Base-by-base conservation (phyloP, 2,329 filamentous ascomycete species). In the Monosporascus sp. region DNA sequence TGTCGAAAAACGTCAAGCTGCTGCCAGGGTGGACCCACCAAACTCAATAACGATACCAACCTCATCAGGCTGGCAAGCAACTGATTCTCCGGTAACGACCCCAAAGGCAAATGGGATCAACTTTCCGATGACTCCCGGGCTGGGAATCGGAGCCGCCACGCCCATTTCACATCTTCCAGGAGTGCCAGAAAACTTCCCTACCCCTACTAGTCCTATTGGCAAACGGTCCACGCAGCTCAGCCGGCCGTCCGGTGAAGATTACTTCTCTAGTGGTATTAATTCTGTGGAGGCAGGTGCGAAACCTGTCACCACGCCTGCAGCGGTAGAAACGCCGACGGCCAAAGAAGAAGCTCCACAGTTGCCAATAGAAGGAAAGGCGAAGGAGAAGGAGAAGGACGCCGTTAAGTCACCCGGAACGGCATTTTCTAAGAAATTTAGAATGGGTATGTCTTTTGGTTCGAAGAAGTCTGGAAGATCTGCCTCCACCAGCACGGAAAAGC, bases 391-490 rank as follows among this genome's bases (percentile, higher is more conserved):
- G 5, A 77, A 74, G 53, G 72, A 77, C 0, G 85, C 77, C 52
- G 72, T 76, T 14, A 88, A 89, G 61, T 73, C 76, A 2, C 74
- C 75, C 5, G 74, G 77, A 52, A 85, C 81, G 2, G 75, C 90
- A 6, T 68, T 68, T 51, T 57, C 64, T 48, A 68, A 68, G 57
- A 68, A 67, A 53, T 68, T 68, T 35, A 60, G 64, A 45, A 68
- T 68, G 60, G 65, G 64, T 14, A 68, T 68, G 66, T 84, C 86
- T 1, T 91, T 93, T 64, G 85, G 87, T 60, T 87, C 86, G 63
- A 97, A 95, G 75, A 96, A 96, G 70, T 77, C 93, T 15, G 84
- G 84, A 14, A 82, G 90, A 17, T 86, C 85, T 2, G 75, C 85
- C 4, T 81, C 82, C 0, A 82, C 81, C 25, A 80, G 80, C 6